Base-by-base conservation (phyloP, 2,329 filamentous ascomycete species). In the Mariannaea elegans region DNA sequence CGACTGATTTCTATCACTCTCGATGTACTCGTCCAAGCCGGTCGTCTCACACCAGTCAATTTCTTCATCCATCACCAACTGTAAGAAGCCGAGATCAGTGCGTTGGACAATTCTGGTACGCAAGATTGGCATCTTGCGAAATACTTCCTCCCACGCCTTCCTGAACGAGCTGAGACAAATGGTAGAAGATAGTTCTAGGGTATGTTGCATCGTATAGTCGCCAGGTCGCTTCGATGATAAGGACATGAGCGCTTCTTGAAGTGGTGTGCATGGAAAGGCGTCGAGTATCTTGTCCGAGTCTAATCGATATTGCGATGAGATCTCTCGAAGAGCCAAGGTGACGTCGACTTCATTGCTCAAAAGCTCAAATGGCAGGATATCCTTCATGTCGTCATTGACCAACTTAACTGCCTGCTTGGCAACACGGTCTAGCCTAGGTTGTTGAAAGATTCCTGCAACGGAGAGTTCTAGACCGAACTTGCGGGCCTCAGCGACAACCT, bases 61-160 rank as follows among this genome's bases (percentile, higher is more conserved):
- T 10, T 66, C 66, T 23, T 77, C 72, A 18, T 73, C 73, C 27
- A 81, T 59, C 7, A 83, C 77, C 0, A 80, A 77, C 59, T 83
- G 81, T 47, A 80, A 65, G 0, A 82, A 69, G 5, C 81, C 80
- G 5, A 72, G 66, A 1, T 69, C 66, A 1, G 75, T 68, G 3
- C 78, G 72, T 18, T 82, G 79, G 0, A 82, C 73, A 45, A 84
- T 79, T 34, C 80, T 75, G 0, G 81, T 81, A 3, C 82, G 75
- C 10, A 83, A 69, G 31, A 82, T 80, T 1, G 65, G 45, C 2
- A 41, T 45, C 3, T 31, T 3, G 1, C 39, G 24, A 9, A 55
- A 32, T 0, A 61, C 53, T 2, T 51, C 13, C 9, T 65, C 45
- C 66, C 63, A 68, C 6, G 68, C 65, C 1, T 12, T 6, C 2